Evolutionary conservation across 75 land plant species (phyloP), one percentile per base, ranked within the genome.

Genomic region (Sequoia sempervirens): DNA sequence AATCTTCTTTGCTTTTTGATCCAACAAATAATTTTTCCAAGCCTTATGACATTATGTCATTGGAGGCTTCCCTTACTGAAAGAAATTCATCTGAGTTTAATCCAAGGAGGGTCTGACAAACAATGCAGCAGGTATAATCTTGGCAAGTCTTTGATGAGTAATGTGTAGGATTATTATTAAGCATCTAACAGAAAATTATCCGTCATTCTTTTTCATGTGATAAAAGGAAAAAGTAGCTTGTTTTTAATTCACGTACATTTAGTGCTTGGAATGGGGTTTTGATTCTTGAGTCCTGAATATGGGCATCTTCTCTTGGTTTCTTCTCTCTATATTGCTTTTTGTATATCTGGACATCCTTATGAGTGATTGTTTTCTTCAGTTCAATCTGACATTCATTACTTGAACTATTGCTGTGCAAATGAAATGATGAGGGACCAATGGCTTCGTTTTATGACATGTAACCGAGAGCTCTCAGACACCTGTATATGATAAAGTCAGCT

Each of bases 11-110:
- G 45, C 89, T 94, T 28, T 68, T 87, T 75, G 92, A 96, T 79
- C 52, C 89, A n/a, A 82, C 91, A 23, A 83, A 75, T 82, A 66
- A 88, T 54, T 80, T 52, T 45, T 53, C 92, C 58, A 83, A 83
- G 28, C 83, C 94, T 6, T 94, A 94, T 88, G 98, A 96, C 76
- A 78, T 90, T 64, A 87, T 91, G 23, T 89, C 89, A 4, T 81
- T 92, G 53, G 95, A 94, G 7, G 53, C 61, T 53, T 78, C 83
- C 14, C 54, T 61, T 45, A 11, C 23, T 78, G 53, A 50, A 82
- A 46, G 82, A 26, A 32, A 7, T 46, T 26, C 46, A 12, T 66
- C 85, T 8, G 85, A 84, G 40, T 84, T 84, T 30, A 84, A 84
- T 26, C 85, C 82, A 34, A 82, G 82, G 36, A 53, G 52, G 52